Conservation (phyloP, 306 rosid genomes). For the Begonia loranthoides region DNA sequence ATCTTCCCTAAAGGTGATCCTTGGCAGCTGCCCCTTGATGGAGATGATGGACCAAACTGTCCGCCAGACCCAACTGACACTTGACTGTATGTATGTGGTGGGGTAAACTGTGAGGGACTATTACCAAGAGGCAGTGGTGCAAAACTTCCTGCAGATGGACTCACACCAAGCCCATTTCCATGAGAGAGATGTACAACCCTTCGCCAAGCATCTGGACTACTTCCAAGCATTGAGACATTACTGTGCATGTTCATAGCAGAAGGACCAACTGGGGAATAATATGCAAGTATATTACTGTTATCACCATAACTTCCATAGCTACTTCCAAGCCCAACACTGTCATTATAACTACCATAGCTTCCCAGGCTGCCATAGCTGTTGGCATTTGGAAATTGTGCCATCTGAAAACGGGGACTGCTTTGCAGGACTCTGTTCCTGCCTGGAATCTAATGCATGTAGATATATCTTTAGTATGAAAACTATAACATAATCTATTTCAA, state of each 20-base stretch:
- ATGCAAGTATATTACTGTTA: conserved; percentile 58
- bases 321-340: conserved; percentile 68
- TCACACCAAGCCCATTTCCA: conserved; percentile 73
- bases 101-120: conserved; percentile 96
- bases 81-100: conserved; percentile 77
- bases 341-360: conserved; percentile 95
- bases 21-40: conserved; percentile 88
- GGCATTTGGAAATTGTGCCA: conserved; percentile 59
- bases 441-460: conserved; percentile 45
- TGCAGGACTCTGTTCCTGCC: conserved; percentile 59
- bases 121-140: conserved; percentile 94
- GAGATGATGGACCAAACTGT: conserved; percentile 91
- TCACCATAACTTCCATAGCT: conserved; percentile 98
- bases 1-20: conserved; percentile 93
- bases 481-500: conserved; percentile 6
- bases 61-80: conserved; percentile 78
- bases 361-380: conserved; percentile 89
- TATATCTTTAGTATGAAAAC: conserved; percentile 11
- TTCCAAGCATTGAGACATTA: conserved; percentile 64
- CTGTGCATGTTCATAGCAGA: conserved; percentile 84
- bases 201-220: conserved; percentile 91
- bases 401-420: conserved; percentile 70
- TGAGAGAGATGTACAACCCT: conserved; percentile 59
- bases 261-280: conserved; percentile 85
- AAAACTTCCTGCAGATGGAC: conserved; percentile 87